Percentiles rank a stretch among this genome's conserved stretches.
Evolutionary conservation across 345 rosid genomes (phyloP).

Genomic region (Linum lewisii): DNA sequence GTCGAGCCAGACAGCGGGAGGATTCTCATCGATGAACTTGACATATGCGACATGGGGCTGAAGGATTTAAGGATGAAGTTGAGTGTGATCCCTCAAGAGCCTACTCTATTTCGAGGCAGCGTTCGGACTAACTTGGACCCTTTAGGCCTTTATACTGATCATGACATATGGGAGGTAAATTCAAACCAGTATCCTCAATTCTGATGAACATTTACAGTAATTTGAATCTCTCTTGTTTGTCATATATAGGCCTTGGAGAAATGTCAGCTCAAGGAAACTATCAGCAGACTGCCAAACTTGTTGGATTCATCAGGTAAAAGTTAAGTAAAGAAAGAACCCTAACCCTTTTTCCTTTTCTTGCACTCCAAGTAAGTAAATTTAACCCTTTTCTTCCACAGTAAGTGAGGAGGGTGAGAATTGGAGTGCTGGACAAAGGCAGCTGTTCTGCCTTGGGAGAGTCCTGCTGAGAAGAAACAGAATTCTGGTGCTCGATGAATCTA

Average conservation of each 20-base stretch:
- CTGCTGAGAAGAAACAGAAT: slow-evolving; percentile 50
- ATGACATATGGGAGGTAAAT: slow-evolving; percentile 84
- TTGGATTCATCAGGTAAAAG: slow-evolving; percentile 52
- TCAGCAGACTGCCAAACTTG: slow-evolving; percentile 46
- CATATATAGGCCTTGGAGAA: slow-evolving; percentile 61
- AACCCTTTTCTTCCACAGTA: slow-evolving; percentile 37
- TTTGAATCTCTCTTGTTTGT: no score
- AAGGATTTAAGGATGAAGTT: slow-evolving; percentile 81
- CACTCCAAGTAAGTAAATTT: neutral
- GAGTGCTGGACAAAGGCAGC: slow-evolving; percentile 73
- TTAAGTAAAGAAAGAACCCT: neutral
- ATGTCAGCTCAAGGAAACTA: slow-evolving; percentile 64
- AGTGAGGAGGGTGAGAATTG: slow-evolving; percentile 76
- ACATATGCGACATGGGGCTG: slow-evolving; percentile 65
- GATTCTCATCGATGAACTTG: slow-evolving; percentile 61
- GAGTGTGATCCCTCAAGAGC: slow-evolving; percentile 96
- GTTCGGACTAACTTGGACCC: slow-evolving; percentile 82
- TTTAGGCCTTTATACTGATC: slow-evolving; percentile 57
- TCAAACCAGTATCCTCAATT: no score
- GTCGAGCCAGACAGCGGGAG: slow-evolving; percentile 72
- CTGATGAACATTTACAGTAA: no score
- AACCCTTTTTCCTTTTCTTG: neutral
- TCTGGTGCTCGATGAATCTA: slow-evolving; percentile 61
- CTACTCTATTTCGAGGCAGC: slow-evolving; percentile 77
- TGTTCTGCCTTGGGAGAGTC: slow-evolving; percentile 73